phyloP scores from a whole-genome alignment of 441 rosid genomes.

The Adansonia madagascariensis region DNA sequence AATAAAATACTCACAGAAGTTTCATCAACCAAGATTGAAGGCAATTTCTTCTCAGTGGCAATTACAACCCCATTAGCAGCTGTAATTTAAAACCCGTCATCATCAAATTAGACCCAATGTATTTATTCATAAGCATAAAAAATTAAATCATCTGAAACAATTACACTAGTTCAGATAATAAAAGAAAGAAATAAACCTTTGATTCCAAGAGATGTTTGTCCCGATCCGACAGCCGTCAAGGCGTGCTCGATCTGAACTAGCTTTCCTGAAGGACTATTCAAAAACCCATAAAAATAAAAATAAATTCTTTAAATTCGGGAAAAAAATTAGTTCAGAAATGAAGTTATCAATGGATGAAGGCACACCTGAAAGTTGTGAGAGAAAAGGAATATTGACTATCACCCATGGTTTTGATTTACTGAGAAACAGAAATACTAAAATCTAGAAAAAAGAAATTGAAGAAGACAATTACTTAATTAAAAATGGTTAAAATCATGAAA shows the following conservation, averaged over 20 bases:
- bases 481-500: no score
- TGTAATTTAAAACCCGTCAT: slow-evolving; percentile 36
- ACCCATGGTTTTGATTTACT: slow-evolving; percentile 41
- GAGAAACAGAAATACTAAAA: no score
- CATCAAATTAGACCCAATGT: slow-evolving; percentile 13
- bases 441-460: no score
- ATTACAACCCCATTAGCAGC: slow-evolving; percentile 97
- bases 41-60: slow-evolving; percentile 91
- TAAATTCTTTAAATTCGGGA: background rate
- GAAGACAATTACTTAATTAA: no score
- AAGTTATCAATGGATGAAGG: background rate
- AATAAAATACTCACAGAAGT: slow-evolving; percentile 60
- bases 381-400: slow-evolving; percentile 81
- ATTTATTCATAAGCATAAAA: background rate
- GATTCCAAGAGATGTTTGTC: slow-evolving; percentile 96
- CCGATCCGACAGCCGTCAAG: slow-evolving; percentile 96
- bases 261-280: slow-evolving; percentile 93
- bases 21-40: slow-evolving; percentile 93
- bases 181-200: slow-evolving; percentile 54
- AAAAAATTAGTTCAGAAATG: background rate
- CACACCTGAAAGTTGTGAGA: slow-evolving; percentile 72
- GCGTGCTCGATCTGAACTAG: slow-evolving; percentile 99
- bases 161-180: background rate
- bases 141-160: background rate
- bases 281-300: background rate